A percentile compares a stretch with the other conserved stretches of the same genome.
Evolutionary conservation across 179 eudicot genomes (phyloP).

Genomic region (Camellia oleifera): DNA sequence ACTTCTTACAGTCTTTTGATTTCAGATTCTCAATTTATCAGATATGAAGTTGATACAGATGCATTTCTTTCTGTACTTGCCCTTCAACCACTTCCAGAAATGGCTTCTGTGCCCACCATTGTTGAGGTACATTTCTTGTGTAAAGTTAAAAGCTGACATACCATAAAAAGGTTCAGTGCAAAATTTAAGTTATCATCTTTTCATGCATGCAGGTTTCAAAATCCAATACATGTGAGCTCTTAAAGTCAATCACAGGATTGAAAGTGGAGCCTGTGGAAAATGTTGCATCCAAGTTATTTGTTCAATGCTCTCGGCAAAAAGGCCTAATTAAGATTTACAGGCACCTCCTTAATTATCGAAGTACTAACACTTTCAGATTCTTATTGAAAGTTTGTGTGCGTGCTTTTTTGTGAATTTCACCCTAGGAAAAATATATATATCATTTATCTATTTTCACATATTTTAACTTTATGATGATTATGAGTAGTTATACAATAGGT

Average conservation of each 20-base stretch:
- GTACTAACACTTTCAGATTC: conserved; percentile 39
- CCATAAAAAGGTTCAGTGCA: neutral
- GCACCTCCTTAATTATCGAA: conserved; percentile 88
- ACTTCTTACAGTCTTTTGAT: too few relatives aligned
- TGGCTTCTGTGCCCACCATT: conserved; percentile 76
- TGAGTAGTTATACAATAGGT: neutral
- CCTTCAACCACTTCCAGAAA: conserved; percentile 74
- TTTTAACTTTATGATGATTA: too few relatives aligned
- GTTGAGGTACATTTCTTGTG: conserved; percentile 66
- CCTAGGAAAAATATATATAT: too few relatives aligned
- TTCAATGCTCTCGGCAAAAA: conserved; percentile 97
- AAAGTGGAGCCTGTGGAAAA: conserved; percentile 93
- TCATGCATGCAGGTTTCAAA: conserved; percentile 67
- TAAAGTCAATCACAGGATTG: conserved; percentile 87
- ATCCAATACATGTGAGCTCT: conserved; percentile 81
- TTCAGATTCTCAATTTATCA: conserved; percentile 24
- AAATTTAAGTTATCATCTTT: conserved; percentile 9
- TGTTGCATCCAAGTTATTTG: conserved; percentile 93
- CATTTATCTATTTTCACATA: too few relatives aligned
- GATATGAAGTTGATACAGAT: conserved; percentile 97
- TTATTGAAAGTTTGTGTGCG: neutral
- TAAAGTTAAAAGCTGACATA: neutral
- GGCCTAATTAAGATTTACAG: conserved; percentile 92
- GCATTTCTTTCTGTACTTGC: conserved; percentile 94
- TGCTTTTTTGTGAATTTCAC: too few relatives aligned